These are phyloP conservation scores for Taphrina communis DNA, from an alignment of 1,139 yeast species.

Conservation along the genomic window DNA sequence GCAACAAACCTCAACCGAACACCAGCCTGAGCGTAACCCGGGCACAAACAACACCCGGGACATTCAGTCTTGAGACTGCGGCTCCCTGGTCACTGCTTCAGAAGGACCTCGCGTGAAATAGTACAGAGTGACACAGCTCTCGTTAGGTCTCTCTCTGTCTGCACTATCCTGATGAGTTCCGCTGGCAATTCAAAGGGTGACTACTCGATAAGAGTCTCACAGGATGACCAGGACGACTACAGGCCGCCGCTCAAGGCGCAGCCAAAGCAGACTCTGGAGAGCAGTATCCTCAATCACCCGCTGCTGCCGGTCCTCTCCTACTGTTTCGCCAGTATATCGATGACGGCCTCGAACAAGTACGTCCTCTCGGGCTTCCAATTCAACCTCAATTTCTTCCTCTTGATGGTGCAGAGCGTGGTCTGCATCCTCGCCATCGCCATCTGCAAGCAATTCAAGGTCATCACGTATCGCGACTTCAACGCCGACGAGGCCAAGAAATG, in stretches of 20 bases:
- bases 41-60: no score
- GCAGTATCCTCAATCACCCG: constrained; percentile 32
- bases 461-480: constrained; percentile 85
- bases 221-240: constrained; percentile 38
- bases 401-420: constrained; percentile 67
- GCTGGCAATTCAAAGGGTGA: constrained; percentile 35
- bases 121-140: no score
- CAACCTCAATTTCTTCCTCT: constrained; percentile 87
- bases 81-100: no score
- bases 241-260: constrained; percentile 31
- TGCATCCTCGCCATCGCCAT: constrained; percentile 75
- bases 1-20: no score
- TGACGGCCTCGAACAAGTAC: constrained; percentile 97
- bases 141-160: no score
- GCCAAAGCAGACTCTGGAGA: constrained; percentile 24
- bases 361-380: constrained; percentile 82
- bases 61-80: no score
- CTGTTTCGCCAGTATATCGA: constrained; percentile 54
- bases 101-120: no score
- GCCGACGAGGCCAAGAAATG: constrained; percentile 83
- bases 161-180: constrained; percentile 6
- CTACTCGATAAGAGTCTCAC: constrained; percentile 22
- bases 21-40: no score
- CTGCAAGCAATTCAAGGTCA: constrained; percentile 73
- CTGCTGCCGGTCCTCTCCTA: constrained; percentile 41